Conservation (phyloP, 108 stramenopile species). For the Ochromonas danica region DNA sequence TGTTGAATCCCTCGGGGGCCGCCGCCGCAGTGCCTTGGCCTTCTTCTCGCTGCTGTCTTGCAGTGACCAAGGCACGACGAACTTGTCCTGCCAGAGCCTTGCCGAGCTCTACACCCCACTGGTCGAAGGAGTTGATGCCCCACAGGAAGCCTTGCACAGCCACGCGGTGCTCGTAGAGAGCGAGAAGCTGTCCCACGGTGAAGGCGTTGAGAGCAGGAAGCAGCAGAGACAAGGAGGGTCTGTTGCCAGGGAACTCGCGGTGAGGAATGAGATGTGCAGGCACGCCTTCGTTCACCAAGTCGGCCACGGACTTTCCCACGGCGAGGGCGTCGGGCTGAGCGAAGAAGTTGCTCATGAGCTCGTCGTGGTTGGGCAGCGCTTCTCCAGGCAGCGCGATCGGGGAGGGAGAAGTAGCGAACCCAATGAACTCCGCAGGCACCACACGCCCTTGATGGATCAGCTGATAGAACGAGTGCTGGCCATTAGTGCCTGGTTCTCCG, state of each 20-base stretch:
- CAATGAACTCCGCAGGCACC: conserved; percentile 90
- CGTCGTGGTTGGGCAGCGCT: conserved; percentile 90
- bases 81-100: conserved; percentile 83
- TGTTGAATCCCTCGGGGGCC: conserved; percentile 51
- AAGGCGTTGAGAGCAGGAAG: conserved; percentile 90
- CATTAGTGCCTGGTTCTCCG: conserved; percentile 97
- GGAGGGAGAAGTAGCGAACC: conserved; percentile 41
- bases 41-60: too few species aligned
- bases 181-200: conserved; percentile 84
- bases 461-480: conserved; percentile 99
- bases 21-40: neutral
- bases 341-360: conserved; percentile 99
- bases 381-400: conserved; percentile 69
- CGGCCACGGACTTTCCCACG: conserved; percentile 75
- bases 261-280: conserved; percentile 81
- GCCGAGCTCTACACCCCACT: conserved; percentile 99
- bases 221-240: conserved; percentile 89
- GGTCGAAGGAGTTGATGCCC: conserved; percentile 98
- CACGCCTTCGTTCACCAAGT: conserved; percentile 81
- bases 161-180: conserved; percentile 95
- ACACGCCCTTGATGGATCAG: conserved; percentile 96
- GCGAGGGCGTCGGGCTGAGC: conserved; percentile 98
- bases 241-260: conserved; percentile 89
- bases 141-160: conserved; percentile 99
- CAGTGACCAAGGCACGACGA: conserved; percentile 36